Evolutionary conservation across 495 filamentous ascomycete species (phyloP).

Genomic region (Rhizodiscina lignyota): DNA sequence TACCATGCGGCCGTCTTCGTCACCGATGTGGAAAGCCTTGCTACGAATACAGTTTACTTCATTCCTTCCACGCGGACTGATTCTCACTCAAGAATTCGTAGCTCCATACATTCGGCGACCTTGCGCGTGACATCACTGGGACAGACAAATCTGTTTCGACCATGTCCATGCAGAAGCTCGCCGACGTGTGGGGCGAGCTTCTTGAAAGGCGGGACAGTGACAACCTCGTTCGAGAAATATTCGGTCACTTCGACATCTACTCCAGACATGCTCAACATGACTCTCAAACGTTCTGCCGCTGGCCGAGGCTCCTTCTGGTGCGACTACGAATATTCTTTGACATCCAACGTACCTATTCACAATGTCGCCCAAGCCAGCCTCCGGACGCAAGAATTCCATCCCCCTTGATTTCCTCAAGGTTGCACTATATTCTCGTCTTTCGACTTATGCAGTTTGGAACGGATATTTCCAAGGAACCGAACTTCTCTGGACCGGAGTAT

Average conservation of each 20-base stretch:
- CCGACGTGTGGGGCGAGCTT: neutral
- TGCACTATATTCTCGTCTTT: neutral
- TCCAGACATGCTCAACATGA: neutral
- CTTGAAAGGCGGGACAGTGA: neutral
- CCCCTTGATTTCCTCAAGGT: neutral
- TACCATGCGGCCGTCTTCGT: too few relatives aligned
- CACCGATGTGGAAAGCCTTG: too few relatives aligned
- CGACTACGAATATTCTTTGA: neutral
- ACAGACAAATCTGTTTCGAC: too few relatives aligned
- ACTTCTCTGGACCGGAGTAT: neutral
- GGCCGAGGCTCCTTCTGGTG: neutral
- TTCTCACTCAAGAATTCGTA: too few relatives aligned
- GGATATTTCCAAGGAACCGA: neutral
- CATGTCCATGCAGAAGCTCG: slow-evolving; percentile 1
- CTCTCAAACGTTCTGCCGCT: neutral
- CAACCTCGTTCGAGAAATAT: neutral
- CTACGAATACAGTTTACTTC: too few relatives aligned
- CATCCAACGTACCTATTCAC: neutral
- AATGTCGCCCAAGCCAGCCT: neutral
- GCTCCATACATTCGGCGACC: too few relatives aligned
- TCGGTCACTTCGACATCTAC: neutral
- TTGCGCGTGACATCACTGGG: too few relatives aligned
- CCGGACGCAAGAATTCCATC: neutral
- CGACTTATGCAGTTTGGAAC: neutral
- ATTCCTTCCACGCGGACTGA: too few relatives aligned